Percentiles rank a stretch among this genome's conserved stretches.
Conservation (phyloP, 2,329 filamentous ascomycete species). For the Fusarium torreyae region DNA sequence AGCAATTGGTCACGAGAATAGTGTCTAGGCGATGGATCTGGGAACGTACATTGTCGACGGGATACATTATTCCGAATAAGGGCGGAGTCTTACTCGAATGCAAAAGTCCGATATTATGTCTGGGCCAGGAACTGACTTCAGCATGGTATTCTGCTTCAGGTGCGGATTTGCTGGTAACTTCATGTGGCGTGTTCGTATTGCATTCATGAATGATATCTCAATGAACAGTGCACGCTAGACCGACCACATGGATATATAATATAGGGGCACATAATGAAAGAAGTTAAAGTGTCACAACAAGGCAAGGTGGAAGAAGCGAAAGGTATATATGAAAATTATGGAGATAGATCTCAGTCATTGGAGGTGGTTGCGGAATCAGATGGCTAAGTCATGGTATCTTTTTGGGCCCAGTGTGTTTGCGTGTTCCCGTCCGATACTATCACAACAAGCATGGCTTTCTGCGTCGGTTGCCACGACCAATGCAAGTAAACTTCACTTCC, state of each 20-base stretch:
- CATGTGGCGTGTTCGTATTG: no score
- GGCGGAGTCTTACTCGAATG: no score
- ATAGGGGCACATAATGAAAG: not conserved
- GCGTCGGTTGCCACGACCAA: not conserved
- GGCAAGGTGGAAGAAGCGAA: not conserved
- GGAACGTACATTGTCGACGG: no score
- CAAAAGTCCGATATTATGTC: no score
- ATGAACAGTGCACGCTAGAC: no score
- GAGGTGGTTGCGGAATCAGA: not conserved
- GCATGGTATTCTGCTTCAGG: fast-evolving
- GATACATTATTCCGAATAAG: no score
- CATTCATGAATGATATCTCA: no score
- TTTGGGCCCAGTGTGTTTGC: not conserved
- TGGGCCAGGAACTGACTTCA: no score
- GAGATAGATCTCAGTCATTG: no score
- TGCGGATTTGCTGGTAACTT: no score
- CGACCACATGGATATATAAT: not conserved
- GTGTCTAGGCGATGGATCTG: no score
- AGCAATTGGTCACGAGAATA: no score
- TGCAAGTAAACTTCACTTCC: not conserved
- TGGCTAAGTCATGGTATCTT: not conserved
- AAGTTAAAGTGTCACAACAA: not conserved
- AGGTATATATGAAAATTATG: not conserved
- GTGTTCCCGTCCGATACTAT: not conserved
- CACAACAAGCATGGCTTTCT: not conserved